Evolutionary conservation across 2,329 filamentous ascomycete genomes (phyloP).

Genomic region (Fusarium pilosicola): DNA sequence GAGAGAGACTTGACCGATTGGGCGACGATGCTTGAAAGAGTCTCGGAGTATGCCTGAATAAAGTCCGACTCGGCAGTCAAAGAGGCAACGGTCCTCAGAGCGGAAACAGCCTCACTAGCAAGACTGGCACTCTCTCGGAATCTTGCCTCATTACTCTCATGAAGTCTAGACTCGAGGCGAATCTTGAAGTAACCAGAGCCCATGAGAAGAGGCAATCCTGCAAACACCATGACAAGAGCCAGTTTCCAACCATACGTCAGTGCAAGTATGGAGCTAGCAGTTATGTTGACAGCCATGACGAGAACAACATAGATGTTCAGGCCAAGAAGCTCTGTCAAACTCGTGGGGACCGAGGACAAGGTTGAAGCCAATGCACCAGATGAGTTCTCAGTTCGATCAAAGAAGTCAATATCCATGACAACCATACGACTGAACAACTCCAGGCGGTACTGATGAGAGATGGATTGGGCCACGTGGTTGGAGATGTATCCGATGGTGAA

Average conservation of each 20-base stretch:
- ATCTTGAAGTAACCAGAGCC: slow-evolving; percentile 54
- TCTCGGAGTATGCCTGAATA: slow-evolving; percentile 46
- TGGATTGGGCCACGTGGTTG: slow-evolving; percentile 30
- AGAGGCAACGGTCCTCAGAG: slow-evolving; percentile 57
- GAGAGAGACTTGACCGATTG: slow-evolving; percentile 15
- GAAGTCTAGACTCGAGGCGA: slow-evolving; percentile 54
- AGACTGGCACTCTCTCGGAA: slow-evolving; percentile 55
- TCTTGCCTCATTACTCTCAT: slow-evolving; percentile 48
- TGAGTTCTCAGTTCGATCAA: slow-evolving; percentile 48
- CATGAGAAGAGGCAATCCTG: slow-evolving; percentile 54
- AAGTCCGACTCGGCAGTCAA: slow-evolving; percentile 51
- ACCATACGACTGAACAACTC: slow-evolving; percentile 46
- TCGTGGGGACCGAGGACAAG: slow-evolving; percentile 49
- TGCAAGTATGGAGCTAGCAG: slow-evolving; percentile 52
- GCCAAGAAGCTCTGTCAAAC: slow-evolving; percentile 58
- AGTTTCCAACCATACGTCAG: slow-evolving; percentile 58
- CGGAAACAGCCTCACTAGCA: slow-evolving; percentile 57
- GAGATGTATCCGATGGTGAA: slow-evolving; percentile 30
- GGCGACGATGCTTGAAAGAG: slow-evolving; percentile 44
- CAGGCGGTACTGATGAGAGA: slow-evolving; percentile 41
- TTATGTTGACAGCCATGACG: slow-evolving; percentile 53
- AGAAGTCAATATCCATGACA: slow-evolving; percentile 55
- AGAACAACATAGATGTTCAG: slow-evolving; percentile 55
- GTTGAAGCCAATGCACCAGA: slow-evolving; percentile 48
- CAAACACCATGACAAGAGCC: slow-evolving; percentile 55